Evolutionary conservation across 495 filamentous ascomycete species (phyloP).

Genomic region (Aspergillus coremiiformis): DNA sequence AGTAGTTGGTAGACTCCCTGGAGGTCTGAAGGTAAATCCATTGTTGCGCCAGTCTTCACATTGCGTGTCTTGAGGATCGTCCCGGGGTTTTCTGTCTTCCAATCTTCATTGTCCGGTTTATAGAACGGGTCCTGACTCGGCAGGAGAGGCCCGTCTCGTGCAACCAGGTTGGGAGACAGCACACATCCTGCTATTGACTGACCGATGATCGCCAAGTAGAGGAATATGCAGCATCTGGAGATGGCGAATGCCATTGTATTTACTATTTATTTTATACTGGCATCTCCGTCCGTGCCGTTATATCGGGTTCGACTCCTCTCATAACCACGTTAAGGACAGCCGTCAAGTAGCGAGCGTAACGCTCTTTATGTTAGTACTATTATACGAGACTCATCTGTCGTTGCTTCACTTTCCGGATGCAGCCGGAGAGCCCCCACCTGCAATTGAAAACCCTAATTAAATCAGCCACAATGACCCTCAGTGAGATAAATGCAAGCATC

Average conservation of each 20-base stretch:
- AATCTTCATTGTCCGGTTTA: not conserved
- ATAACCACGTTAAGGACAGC: too few relatives aligned
- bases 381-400: too few relatives aligned
- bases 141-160: not conserved
- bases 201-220: not conserved
- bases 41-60: not conserved
- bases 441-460: not conserved
- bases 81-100: not conserved
- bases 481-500: too few relatives aligned
- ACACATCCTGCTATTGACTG: not conserved
- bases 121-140: not conserved
- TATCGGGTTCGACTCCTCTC: too few relatives aligned
- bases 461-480: too few relatives aligned
- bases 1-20: constrained; percentile 36
- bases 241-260: not conserved
- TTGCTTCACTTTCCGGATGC: not conserved
- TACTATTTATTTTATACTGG: not conserved
- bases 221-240: not conserved
- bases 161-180: not conserved
- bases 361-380: too few relatives aligned
- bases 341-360: too few relatives aligned
- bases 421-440: not conserved
- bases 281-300: too few relatives aligned
- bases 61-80: not conserved
- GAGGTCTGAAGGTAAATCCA: not conserved